phyloP scores from a whole-genome alignment of 2,329 filamentous ascomycete species.

The Blastomyces gilchristii region DNA sequence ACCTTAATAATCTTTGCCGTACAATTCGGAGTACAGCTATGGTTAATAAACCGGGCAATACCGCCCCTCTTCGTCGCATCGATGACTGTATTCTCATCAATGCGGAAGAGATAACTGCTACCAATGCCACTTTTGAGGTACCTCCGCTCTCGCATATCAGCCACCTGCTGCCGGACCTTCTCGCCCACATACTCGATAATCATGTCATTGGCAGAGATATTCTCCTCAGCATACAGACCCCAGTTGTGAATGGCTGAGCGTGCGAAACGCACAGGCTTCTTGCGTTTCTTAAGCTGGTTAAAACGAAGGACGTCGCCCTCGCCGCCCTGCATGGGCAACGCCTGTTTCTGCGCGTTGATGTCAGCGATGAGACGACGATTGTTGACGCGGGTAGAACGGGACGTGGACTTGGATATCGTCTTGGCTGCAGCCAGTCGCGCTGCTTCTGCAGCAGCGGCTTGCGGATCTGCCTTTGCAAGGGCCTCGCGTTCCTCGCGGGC shows the following conservation, averaged over 20 bases:
- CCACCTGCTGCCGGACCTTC: slow-evolving; percentile 91
- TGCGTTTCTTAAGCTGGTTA: slow-evolving; percentile 98
- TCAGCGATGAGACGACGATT: slow-evolving; percentile 91
- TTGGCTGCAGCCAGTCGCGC: slow-evolving; percentile 69
- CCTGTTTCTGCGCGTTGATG: slow-evolving; percentile 86
- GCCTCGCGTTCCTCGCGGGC: slow-evolving; percentile 81
- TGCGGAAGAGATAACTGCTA: slow-evolving; percentile 94
- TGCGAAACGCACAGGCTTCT: slow-evolving; percentile 97
- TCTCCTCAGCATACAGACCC: slow-evolving; percentile 95
- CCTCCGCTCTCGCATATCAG: slow-evolving; percentile 83
- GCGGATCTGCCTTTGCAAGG: slow-evolving; percentile 54
- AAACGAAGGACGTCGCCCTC: slow-evolving; percentile 91
- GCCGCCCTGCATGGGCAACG: slow-evolving; percentile 53
- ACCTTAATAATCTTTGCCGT: slow-evolving; percentile 99
- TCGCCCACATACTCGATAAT: slow-evolving; percentile 99
- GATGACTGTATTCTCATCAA: slow-evolving; percentile 94
- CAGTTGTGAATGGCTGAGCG: slow-evolving; percentile 97
- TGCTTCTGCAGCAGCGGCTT: slow-evolving; percentile 56
- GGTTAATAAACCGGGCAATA: slow-evolving; percentile 95
- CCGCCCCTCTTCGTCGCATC: slow-evolving; percentile 98
- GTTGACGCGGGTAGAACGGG: slow-evolving; percentile 86
- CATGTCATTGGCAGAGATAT: slow-evolving; percentile 96
- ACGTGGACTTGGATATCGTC: slow-evolving; percentile 74
- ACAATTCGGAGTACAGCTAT: slow-evolving; percentile 96
- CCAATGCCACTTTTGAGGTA: slow-evolving; percentile 96